Percentiles rank a stretch among this genome's conserved stretches.
These are phyloP conservation scores for Claviceps maximensis DNA, from an alignment of 2,329 filamentous ascomycete species.

Conservation along the genomic window DNA sequence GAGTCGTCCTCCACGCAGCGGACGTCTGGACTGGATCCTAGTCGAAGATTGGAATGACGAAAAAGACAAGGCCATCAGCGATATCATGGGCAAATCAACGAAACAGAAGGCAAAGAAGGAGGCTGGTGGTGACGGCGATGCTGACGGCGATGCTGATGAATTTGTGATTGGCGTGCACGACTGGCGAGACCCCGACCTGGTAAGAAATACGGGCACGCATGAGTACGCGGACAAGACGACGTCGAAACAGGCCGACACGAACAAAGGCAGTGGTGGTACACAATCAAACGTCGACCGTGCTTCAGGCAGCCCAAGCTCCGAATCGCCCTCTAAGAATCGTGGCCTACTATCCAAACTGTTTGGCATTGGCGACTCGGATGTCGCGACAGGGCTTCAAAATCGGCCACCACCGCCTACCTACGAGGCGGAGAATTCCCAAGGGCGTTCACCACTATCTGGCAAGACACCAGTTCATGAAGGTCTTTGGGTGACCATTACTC, in stretches of 20 bases:
- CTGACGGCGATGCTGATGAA: slow-evolving; percentile 21
- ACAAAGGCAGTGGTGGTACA: background rate
- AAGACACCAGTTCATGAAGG: slow-evolving; percentile 40
- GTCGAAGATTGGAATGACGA: slow-evolving; percentile 53
- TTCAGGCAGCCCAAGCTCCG: slow-evolving; percentile 8
- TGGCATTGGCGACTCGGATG: slow-evolving; percentile 26
- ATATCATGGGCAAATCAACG: slow-evolving; percentile 19
- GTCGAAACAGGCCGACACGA: background rate
- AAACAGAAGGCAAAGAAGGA: slow-evolving; percentile 6
- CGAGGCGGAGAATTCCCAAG: slow-evolving; percentile 8
- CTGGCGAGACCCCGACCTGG: slow-evolving; percentile 62
- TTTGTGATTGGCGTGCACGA: slow-evolving; percentile 79
- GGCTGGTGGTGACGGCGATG: too few relatives aligned
- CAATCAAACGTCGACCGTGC: background rate
- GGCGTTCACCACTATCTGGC: slow-evolving; percentile 7
- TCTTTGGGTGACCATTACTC: slow-evolving; percentile 92
- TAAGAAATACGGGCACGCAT: slow-evolving; percentile 8
- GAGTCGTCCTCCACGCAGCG: slow-evolving; percentile 57
- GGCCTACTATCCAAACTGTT: slow-evolving; percentile 38
- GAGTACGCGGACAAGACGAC: slow-evolving; percentile 2
- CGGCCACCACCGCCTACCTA: slow-evolving; percentile 10
- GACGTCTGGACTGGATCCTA: slow-evolving; percentile 59
- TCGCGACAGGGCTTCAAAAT: slow-evolving; percentile 11
- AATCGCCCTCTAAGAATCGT: slow-evolving; percentile 23
- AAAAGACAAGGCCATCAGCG: slow-evolving; percentile 30